Base-by-base conservation (phyloP, 345 rosid species). In the Melastoma malabathricum region DNA sequence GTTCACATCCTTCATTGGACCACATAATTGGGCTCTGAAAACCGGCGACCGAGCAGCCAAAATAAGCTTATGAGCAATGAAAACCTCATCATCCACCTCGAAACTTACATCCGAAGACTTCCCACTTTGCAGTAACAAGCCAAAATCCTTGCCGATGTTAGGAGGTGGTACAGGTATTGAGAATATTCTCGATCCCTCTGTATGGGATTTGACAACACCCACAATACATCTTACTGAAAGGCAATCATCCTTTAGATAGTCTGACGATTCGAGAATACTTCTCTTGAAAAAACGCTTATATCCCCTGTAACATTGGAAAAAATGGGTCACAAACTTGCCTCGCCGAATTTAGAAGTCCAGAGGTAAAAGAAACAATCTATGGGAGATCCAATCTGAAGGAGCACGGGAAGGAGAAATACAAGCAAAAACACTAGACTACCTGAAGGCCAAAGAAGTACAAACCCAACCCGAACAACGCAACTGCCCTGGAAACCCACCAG, bases 41-140 rank as follows among this genome's bases (percentile, higher is more conserved):
- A 77, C 80, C 46, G 77, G 83, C 22, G 83, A 77, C 9, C 77
- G 76, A 45, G 77, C 73, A 51, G 77, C 83, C 63, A 77, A 77
- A 12, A 77, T 68, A 63, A 77, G 61, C 57, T 72, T 78, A 66
- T 78, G 83, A 34, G 76, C 83, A 55, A 67, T 19, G 64, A 69
- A 75, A 34, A 55, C 55, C 65, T 78, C 80, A 44, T 63, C 83
- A 43, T 69, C 73, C 17, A 78, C 78, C 55, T 78, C 83, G 60
- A 78, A 78, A 48, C 62, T 62, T 48, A 78, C 80, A 60, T 78
- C 80, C 49, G 73, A 55, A 48, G 66, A 62, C 62, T 64, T 72
- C 51, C 78, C 75, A 62, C 70, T 72, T 58, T 69, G 74, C 54
- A 78, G 48, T 44, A 78, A 63, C 62, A 51, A 52, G 13, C 83